A percentile compares a stretch with the other conserved stretches of the same genome.
Conservation (phyloP, 2,329 filamentous ascomycete species). For the Curvularia sp. region DNA sequence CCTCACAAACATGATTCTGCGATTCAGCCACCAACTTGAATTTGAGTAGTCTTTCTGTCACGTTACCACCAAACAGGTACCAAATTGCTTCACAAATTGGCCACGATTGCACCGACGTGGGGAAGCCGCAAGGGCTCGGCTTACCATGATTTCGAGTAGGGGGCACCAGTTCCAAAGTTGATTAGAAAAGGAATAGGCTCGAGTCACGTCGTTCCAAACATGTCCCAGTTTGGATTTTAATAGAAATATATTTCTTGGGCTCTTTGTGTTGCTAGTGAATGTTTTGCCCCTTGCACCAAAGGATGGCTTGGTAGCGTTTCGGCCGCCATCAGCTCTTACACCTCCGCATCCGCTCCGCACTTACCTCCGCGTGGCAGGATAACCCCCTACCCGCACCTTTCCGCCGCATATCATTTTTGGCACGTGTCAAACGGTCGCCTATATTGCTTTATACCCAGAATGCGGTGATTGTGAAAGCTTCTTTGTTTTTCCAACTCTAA, state of each 20-base stretch:
- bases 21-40: slow-evolving; percentile 1
- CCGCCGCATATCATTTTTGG: slow-evolving; percentile 5
- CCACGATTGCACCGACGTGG: neutral
- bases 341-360: slow-evolving; percentile 41
- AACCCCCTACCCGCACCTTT: slow-evolving; percentile 13
- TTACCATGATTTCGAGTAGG: slow-evolving; percentile 1
- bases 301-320: slow-evolving; percentile 41
- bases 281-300: slow-evolving; percentile 29
- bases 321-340: slow-evolving; percentile 33
- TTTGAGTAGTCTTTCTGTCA: slow-evolving; percentile 4
- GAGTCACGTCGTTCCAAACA: slow-evolving; percentile 7
- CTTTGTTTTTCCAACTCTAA: slow-evolving; percentile 4
- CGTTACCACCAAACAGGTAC: slow-evolving; percentile 1
- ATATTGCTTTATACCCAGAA: slow-evolving; percentile 15
- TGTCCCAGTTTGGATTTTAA: slow-evolving; percentile 34
- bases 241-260: slow-evolving; percentile 27
- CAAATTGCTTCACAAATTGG: slow-evolving; percentile 4
- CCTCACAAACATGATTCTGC: neutral
- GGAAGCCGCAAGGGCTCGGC: slow-evolving; percentile 4
- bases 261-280: slow-evolving; percentile 35
- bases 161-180: slow-evolving; percentile 3
- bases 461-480: slow-evolving; percentile 20
- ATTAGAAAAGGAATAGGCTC: neutral
- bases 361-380: slow-evolving; percentile 1
- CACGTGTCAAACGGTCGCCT: slow-evolving; percentile 4